phyloP scores from a whole-genome alignment of 2,329 filamentous ascomycete species.

The Torrubiellomyces zombiae region DNA sequence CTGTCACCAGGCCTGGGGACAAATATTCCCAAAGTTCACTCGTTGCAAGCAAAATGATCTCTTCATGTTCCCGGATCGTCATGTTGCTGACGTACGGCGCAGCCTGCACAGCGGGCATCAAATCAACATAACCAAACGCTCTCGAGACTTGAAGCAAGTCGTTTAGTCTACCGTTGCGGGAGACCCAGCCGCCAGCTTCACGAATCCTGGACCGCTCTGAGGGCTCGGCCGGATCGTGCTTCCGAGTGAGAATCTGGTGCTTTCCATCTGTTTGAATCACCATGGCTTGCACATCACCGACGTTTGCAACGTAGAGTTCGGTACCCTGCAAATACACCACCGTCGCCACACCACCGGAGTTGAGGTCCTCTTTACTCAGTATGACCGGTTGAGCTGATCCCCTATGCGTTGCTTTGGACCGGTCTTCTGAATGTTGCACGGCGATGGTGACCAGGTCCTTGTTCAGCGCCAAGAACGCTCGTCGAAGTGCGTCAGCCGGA shows the following conservation, averaged over 20 bases:
- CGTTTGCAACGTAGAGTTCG: conserved; percentile 86
- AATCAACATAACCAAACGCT: conserved; percentile 84
- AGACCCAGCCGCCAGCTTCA: conserved; percentile 90
- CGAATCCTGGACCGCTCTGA: conserved; percentile 76
- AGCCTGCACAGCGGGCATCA: conserved; percentile 86
- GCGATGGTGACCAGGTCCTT: conserved; percentile 84
- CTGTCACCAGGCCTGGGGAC: conserved; percentile 75
- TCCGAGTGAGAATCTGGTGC: conserved; percentile 68
- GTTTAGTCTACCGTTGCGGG: conserved; percentile 83
- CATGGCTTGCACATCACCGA: conserved; percentile 91
- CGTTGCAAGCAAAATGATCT: conserved; percentile 83
- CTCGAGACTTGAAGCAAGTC: conserved; percentile 81
- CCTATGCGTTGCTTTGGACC: conserved; percentile 48
- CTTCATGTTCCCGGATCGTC: conserved; percentile 71
- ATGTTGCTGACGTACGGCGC: conserved; percentile 69
- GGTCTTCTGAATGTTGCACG: conserved; percentile 63
- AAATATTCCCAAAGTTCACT: conserved; percentile 92
- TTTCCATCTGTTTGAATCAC: conserved; percentile 79
- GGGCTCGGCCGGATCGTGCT: conserved; percentile 83
- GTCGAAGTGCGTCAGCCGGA: conserved; percentile 65
- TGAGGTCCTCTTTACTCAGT: conserved; percentile 75
- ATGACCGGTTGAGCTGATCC: conserved; percentile 57
- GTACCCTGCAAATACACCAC: conserved; percentile 79
- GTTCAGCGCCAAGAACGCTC: conserved; percentile 78
- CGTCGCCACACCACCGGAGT: conserved; percentile 80